Base-by-base conservation (phyloP, 2,329 filamentous ascomycete genomes). In the Tolypocladium ovalisporum region DNA sequence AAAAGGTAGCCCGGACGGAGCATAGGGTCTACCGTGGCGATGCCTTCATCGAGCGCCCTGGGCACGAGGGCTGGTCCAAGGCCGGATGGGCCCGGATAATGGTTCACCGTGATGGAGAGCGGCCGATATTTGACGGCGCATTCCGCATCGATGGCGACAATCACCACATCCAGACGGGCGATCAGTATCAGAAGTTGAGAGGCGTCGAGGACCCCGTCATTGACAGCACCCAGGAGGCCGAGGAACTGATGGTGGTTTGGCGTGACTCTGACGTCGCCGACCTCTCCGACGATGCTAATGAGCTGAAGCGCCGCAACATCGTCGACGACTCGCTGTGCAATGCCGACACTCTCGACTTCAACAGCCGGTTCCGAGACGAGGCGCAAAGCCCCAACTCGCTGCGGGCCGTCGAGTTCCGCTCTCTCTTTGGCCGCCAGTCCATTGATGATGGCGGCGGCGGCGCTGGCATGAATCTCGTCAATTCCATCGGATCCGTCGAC, bases 201-300 rank as follows among this genome's bases (percentile, higher is more conserved):
- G 83, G 90, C 60, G 70, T 75, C 27, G 75, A 85, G 51, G 94
- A 99, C 69, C 89, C 91, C 2, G 75, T 80, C 32, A 70, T 89
- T 9, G 74, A 80, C 17, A 62, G 67, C 34, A 70, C 74, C 36
- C 68, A 77, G 35, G 72, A 75, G 52, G 78, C 68, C 5, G 81
- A 85, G 36, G 89, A 96, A 60, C 87, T 83, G 67, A 94, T 99
- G 92, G 79, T 97, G 39, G 81, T 97, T 1, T 97, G 90, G 80
- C 84, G 92, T 62, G 92, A 97, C 68, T 96, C 91, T 34, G 94
- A 99, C 70, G 84, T 97, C 66, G 70, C 75, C 36, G 61, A 64
- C n/a, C 59, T 57, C 34, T 58, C 51, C 19, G 65, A 70, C 22
- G 71, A 74, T 40, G 80, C 81, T 56, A 73, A 76, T 27, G 87